Percentiles rank a stretch among this genome's conserved stretches.
Conservation (phyloP, 2,329 filamentous ascomycete species). For the Saccharata proteae region DNA sequence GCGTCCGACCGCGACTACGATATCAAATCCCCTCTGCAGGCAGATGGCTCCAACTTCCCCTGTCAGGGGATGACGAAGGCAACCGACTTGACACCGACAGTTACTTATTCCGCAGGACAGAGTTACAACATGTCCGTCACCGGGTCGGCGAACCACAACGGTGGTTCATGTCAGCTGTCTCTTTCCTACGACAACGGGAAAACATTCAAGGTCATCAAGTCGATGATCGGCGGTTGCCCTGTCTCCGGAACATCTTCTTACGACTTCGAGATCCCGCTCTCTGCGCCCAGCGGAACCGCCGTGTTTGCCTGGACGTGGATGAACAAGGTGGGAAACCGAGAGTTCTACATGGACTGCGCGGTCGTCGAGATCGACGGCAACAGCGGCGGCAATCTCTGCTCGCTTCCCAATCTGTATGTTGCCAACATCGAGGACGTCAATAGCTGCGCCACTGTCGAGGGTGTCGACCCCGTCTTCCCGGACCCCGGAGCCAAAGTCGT, state of each 20-base stretch:
- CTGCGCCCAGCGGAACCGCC: constrained; percentile 48
- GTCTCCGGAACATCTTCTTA: constrained; percentile 36
- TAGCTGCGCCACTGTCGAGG: constrained; percentile 26
- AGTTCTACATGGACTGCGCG: constrained; percentile 84
- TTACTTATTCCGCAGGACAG: constrained; percentile 50
- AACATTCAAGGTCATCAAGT: constrained; percentile 57
- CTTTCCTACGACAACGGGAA: constrained; percentile 61
- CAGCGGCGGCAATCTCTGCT: constrained; percentile 13
- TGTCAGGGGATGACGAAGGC: constrained; percentile 54
- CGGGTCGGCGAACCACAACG: constrained; percentile 49
- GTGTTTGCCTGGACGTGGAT: constrained; percentile 62
- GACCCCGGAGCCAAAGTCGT: constrained; percentile 28
- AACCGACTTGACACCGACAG: constrained; percentile 38
- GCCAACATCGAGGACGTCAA: constrained; percentile 31
- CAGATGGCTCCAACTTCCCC: constrained; percentile 54
- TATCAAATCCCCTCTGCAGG: constrained; percentile 55
- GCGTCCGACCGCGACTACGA: constrained; percentile 50
- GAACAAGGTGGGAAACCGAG: constrained; percentile 64
- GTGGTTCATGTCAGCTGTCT: constrained; percentile 66
- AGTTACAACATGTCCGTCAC: constrained; percentile 51
- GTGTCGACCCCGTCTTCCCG: constrained; percentile 27
- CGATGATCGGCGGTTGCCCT: constrained; percentile 47
- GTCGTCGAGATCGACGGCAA: constrained; percentile 45
- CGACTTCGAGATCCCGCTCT: constrained; percentile 53
- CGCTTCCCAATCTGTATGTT: constrained; percentile 31